phyloP scores from a whole-genome alignment of 2,329 filamentous ascomycete species.

The Remersonia thermophila region DNA sequence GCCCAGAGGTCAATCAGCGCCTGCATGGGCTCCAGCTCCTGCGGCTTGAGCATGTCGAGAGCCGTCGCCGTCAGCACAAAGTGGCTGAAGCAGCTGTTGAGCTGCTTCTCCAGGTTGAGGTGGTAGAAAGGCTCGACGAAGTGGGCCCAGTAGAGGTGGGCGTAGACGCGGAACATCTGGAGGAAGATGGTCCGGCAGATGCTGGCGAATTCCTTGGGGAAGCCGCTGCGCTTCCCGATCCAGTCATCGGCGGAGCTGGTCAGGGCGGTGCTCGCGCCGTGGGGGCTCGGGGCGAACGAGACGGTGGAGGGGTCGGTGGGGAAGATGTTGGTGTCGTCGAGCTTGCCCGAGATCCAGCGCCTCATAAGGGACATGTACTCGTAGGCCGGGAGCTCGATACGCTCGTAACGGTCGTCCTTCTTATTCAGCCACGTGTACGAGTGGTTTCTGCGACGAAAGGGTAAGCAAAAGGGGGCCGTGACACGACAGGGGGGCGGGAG shows the following conservation, averaged over 20 bases:
- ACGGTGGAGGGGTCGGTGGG: slow-evolving; percentile 56
- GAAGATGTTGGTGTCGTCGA: slow-evolving; percentile 66
- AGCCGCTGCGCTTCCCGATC: slow-evolving; percentile 71
- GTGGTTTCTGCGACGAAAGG: slow-evolving; percentile 40
- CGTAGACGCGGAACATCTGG: slow-evolving; percentile 84
- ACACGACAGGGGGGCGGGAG: not conserved
- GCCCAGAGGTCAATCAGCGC: slow-evolving; percentile 70
- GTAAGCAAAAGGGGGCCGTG: not conserved
- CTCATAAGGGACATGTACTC: slow-evolving; percentile 78
- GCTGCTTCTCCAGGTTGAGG: slow-evolving; percentile 52
- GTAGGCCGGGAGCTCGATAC: slow-evolving; percentile 66
- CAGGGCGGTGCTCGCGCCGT: slow-evolving; percentile 36
- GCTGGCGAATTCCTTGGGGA: slow-evolving; percentile 63
- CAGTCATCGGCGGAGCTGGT: slow-evolving; percentile 43
- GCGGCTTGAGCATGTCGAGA: slow-evolving; percentile 58
- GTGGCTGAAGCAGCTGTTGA: slow-evolving; percentile 63
- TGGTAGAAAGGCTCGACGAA: slow-evolving; percentile 63
- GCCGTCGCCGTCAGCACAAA: slow-evolving; percentile 57
- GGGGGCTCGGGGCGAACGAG: slow-evolving; percentile 41
- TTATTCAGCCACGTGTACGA: slow-evolving; percentile 74
- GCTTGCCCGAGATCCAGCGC: slow-evolving; percentile 76
- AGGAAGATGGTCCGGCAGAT: slow-evolving; percentile 75
- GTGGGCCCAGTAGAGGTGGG: slow-evolving; percentile 81
- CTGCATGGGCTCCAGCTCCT: slow-evolving; percentile 74
- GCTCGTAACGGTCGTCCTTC: slow-evolving; percentile 46